A percentile compares a stretch with the other conserved stretches of the same genome.
Conservation (phyloP, 768 basidiomycete species). For the Mycena filopes region DNA sequence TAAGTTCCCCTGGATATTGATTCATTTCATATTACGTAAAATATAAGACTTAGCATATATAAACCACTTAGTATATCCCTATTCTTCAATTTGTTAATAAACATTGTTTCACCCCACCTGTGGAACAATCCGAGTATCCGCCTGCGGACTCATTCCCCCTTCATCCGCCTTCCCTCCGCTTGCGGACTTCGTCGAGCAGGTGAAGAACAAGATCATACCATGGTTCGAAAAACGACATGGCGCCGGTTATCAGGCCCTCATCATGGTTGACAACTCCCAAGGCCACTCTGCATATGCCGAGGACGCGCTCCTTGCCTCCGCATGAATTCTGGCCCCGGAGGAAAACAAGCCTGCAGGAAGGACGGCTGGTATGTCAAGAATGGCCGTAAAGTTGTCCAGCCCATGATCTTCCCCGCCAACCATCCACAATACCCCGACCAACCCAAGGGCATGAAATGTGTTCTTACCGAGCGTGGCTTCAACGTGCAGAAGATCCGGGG, state of each 20-base stretch:
- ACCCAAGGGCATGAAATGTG: conserved; percentile 32
- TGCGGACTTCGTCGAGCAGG: conserved; percentile 12
- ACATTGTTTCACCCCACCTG: no score
- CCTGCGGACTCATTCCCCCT: no score
- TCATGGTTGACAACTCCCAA: conserved; percentile 24
- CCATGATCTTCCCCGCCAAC: conserved; percentile 48
- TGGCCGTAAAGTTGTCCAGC: conserved; percentile 40
- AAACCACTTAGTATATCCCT: no score
- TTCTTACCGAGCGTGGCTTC: conserved; percentile 35
- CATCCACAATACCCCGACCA: conserved; percentile 42
- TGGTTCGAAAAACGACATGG: conserved; percentile 25
- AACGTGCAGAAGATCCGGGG: neutral
- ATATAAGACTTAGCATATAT: no score
- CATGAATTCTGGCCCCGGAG: neutral
- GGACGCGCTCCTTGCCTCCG: neutral
- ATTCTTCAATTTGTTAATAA: no score
- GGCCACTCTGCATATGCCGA: conserved; percentile 20
- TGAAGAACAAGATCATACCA: conserved; percentile 31
- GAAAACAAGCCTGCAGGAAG: neutral
- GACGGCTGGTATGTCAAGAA: conserved; percentile 44
- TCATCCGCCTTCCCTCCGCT: no score
- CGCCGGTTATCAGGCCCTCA: conserved; percentile 22
- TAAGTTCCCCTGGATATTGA: no score
- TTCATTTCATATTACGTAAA: no score
- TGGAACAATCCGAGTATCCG: no score